Percentiles rank a stretch among this genome's conserved stretches.
Conservation (phyloP, 2,329 filamentous ascomycete genomes). For the Microascus cirrosus region DNA sequence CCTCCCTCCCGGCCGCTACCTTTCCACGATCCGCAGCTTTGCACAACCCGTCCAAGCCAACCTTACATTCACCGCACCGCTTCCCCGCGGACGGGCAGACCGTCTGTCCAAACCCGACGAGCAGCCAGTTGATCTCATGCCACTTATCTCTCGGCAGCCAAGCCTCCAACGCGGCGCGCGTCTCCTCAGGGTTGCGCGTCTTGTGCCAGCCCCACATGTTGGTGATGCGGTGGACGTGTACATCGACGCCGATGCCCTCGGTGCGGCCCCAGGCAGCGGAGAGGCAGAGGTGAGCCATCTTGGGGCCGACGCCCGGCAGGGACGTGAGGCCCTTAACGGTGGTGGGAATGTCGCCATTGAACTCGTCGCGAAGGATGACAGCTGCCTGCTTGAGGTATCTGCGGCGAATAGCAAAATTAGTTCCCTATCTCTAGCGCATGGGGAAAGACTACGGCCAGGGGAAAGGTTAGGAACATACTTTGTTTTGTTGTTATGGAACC, state of each 20-base stretch:
- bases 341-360: conserved; percentile 66
- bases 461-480: conserved; percentile 36
- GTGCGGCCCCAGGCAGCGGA: conserved; percentile 55
- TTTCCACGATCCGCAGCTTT: conserved; percentile 57
- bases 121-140: conserved; percentile 84
- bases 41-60: conserved; percentile 69
- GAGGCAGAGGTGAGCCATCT: conserved; percentile 88
- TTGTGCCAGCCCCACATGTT: conserved; percentile 90
- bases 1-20: conserved; percentile 43
- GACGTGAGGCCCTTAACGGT: conserved; percentile 64
- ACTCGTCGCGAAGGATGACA: conserved; percentile 58
- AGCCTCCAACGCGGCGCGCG: conserved; percentile 59
- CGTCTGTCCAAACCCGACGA: conserved; percentile 82
- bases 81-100: conserved; percentile 72
- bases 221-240: conserved; percentile 89
- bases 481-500: conserved; percentile 93
- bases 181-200: conserved; percentile 73
- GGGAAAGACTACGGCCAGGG: neutral
- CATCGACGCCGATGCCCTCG: conserved; percentile 82
- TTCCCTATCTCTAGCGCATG: neutral
- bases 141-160: conserved; percentile 81
- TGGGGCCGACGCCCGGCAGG: conserved; percentile 81
- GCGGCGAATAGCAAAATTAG: neutral
- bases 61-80: conserved; percentile 74
- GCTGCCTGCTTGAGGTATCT: conserved; percentile 64